phyloP scores from a whole-genome alignment of 2,329 filamentous ascomycete species.

The Ophiostoma himal-ulmi region DNA sequence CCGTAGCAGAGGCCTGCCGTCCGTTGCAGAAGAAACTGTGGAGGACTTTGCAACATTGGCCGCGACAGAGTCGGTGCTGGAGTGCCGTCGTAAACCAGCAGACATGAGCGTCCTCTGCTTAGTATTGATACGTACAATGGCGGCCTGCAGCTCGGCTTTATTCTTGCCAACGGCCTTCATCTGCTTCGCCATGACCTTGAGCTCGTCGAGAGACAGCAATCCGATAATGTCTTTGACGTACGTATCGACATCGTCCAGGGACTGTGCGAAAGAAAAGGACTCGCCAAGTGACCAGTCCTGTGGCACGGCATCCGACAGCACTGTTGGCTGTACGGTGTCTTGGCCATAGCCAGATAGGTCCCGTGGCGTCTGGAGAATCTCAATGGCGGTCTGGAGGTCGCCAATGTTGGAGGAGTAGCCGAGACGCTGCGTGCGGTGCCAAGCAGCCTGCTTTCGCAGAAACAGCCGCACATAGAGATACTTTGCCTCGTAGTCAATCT shows the following conservation, averaged over 20 bases:
- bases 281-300: slow-evolving; percentile 45
- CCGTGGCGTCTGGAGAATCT: slow-evolving; percentile 54
- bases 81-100: slow-evolving; percentile 15
- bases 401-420: slow-evolving; percentile 79
- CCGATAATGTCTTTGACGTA: slow-evolving; percentile 78
- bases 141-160: slow-evolving; percentile 70
- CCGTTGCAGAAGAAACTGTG: neutral
- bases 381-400: slow-evolving; percentile 61
- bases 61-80: slow-evolving; percentile 34
- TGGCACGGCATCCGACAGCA: slow-evolving; percentile 26
- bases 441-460: slow-evolving; percentile 80
- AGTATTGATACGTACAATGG: slow-evolving; percentile 67
- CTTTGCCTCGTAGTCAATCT: slow-evolving; percentile 74
- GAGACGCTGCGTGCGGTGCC: slow-evolving; percentile 76
- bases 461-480: slow-evolving; percentile 95
- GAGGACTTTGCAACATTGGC: neutral
- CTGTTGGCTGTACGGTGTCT: neutral
- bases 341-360: slow-evolving; percentile 44
- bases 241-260: slow-evolving; percentile 65
- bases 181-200: slow-evolving; percentile 78
- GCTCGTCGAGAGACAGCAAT: slow-evolving; percentile 77
- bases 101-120: slow-evolving; percentile 71
- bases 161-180: slow-evolving; percentile 82
- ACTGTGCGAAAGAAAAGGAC: slow-evolving; percentile 72
- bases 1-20: neutral